Conservation (phyloP, 1,284 basidiomycete species). For the Rhodofomes roseus region DNA sequence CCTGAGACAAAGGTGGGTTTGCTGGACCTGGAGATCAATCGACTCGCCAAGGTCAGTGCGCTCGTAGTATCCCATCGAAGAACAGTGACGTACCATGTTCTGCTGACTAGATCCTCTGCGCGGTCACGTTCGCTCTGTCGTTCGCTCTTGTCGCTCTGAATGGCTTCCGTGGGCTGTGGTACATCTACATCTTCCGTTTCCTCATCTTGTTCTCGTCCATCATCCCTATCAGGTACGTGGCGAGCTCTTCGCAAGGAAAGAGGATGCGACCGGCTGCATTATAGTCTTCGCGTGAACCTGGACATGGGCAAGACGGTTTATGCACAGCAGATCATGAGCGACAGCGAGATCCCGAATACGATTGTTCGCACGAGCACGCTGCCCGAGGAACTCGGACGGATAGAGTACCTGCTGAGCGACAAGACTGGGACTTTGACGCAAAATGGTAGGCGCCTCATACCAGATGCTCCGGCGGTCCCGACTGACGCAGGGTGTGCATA, state of each 20-base stretch:
- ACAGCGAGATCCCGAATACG: constrained; percentile 89
- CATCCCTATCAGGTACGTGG: constrained; percentile 91
- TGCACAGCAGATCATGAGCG: constrained; percentile 91
- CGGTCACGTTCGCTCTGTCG: constrained; percentile 91
- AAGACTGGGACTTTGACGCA: constrained; percentile 98
- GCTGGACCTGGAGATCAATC: constrained; percentile 93
- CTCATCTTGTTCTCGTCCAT: constrained; percentile 98
- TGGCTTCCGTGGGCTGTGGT: constrained; percentile 95
- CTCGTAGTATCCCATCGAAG: neutral
- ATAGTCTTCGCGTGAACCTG: constrained; percentile 92
- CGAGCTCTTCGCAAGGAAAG: neutral
- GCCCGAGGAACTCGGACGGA: constrained; percentile 94
- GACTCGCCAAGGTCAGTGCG: constrained; percentile 79
- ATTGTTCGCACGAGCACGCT: constrained; percentile 96
- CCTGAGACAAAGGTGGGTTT: constrained; percentile 94
- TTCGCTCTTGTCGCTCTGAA: constrained; percentile 92
- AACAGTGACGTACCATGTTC: neutral
- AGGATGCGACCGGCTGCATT: neutral
- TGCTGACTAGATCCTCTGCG: constrained; percentile 79
- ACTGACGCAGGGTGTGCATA: constrained; percentile 27
- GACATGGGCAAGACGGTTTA: constrained; percentile 99
- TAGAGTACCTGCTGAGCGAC: constrained; percentile 94
- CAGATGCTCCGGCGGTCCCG: neutral
- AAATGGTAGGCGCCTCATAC: constrained; percentile 63
- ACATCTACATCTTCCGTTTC: constrained; percentile 95